phyloP scores from a whole-genome alignment of 2,329 filamentous ascomycete genomes.

The Penicillium griseofulvum region DNA sequence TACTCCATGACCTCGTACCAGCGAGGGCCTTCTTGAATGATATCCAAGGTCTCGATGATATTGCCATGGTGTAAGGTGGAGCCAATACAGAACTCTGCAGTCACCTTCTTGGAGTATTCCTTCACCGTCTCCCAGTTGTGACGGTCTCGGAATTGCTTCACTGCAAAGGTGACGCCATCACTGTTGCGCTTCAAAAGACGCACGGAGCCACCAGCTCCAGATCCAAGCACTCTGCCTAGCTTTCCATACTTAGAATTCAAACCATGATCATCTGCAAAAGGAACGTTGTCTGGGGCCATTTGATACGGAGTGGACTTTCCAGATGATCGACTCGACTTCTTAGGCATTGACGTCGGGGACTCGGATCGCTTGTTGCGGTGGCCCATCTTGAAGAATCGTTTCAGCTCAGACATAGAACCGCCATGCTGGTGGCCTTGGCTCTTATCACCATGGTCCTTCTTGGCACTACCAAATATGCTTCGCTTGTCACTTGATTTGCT shows the following conservation, averaged over 20 bases:
- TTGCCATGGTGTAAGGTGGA: constrained; percentile 97
- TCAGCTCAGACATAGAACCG: constrained; percentile 89
- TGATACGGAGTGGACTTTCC: constrained; percentile 57
- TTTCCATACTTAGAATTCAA: constrained; percentile 91
- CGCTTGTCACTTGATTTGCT: constrained; percentile 50
- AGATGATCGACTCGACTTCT: constrained; percentile 53
- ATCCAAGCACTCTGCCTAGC: constrained; percentile 87
- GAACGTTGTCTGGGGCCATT: constrained; percentile 54
- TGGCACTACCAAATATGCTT: constrained; percentile 54
- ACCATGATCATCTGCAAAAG: constrained; percentile 92
- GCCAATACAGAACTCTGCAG: constrained; percentile 96
- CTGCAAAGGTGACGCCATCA: constrained; percentile 90
- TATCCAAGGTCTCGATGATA: constrained; percentile 96
- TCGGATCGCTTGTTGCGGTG: constrained; percentile 63
- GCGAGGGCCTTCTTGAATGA: constrained; percentile 86
- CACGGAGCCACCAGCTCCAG: constrained; percentile 91
- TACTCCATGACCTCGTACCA: constrained; percentile 99
- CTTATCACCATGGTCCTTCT: constrained; percentile 51
- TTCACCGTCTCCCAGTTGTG: constrained; percentile 92
- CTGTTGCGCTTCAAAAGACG: constrained; percentile 89
- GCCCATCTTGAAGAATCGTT: constrained; percentile 86
- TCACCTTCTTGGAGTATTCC: constrained; percentile 97
- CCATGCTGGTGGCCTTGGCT: constrained; percentile 55
- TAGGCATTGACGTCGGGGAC: constrained; percentile 62
- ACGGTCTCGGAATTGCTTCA: constrained; percentile 91